Evolutionary conservation across 2,329 filamentous ascomycete species (phyloP).

Genomic region (Pseudogymnoascus verrucosus): DNA sequence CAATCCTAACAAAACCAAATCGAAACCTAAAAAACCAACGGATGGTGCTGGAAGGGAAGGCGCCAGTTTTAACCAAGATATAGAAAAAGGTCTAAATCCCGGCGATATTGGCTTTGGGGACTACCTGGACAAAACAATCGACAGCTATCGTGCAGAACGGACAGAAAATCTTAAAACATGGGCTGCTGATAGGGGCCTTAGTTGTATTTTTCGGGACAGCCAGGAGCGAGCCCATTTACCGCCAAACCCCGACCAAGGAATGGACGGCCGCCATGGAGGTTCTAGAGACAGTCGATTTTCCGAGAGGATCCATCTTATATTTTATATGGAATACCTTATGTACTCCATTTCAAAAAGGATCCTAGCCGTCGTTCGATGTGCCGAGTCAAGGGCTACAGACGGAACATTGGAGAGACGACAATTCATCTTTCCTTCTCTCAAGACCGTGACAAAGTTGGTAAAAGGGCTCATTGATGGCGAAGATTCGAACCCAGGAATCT

Average conservation of each 20-base stretch:
- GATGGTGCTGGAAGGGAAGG: neutral
- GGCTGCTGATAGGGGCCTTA: conserved; percentile 34
- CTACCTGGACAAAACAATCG: conserved; percentile 34
- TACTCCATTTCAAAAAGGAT: conserved; percentile 49
- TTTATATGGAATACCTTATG: conserved; percentile 62
- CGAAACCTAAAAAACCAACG: neutral
- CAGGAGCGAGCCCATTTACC: conserved; percentile 2
- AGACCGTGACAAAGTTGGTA: conserved; percentile 56
- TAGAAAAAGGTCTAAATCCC: conserved; percentile 46
- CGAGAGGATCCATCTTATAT: conserved; percentile 56
- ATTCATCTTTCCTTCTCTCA: conserved; percentile 54
- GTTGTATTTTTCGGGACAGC: conserved; percentile 14
- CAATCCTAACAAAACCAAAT: neutral
- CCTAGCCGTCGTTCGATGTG: conserved; percentile 54
- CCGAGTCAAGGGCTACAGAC: conserved; percentile 51
- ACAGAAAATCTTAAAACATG: conserved; percentile 41
- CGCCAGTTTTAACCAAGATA: conserved; percentile 36
- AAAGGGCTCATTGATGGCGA: conserved; percentile 43
- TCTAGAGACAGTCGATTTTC: conserved; percentile 42
- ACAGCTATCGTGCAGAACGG: conserved; percentile 45
- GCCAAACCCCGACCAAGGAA: conserved; percentile 34
- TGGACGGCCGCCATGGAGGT: conserved; percentile 33
- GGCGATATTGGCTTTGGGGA: conserved; percentile 47
- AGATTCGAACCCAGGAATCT: conserved; percentile 38
- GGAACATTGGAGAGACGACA: conserved; percentile 53